Evolutionary conservation across 192 early-diverging fungal genomes (phyloP).

Genomic region (Diversispora epigaea): DNA sequence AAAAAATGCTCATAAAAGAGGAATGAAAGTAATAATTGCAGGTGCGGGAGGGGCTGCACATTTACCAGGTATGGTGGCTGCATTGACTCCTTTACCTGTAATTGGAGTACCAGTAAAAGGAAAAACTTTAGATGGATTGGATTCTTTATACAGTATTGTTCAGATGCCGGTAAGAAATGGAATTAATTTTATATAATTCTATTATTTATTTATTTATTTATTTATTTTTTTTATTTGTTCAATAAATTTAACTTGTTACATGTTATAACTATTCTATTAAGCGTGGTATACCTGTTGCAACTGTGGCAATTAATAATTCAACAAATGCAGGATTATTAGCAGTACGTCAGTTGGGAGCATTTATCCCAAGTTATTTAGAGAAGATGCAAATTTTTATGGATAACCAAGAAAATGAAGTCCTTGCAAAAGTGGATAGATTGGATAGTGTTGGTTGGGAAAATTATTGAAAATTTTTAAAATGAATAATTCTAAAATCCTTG

Average conservation of each 20-base stretch:
- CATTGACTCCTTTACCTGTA: slow-evolving; percentile 94
- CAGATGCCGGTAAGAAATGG: slow-evolving; percentile 89
- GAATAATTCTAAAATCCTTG: too few species aligned
- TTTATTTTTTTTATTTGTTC: background rate
- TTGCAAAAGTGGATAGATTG: slow-evolving; percentile 82
- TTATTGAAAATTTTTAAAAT: slow-evolving; percentile 45
- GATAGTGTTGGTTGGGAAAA: slow-evolving; percentile 80
- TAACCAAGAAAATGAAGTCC: slow-evolving; percentile 82
- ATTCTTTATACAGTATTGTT: slow-evolving; percentile 96
- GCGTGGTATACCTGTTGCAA: slow-evolving; percentile 98
- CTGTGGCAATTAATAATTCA: slow-evolving; percentile 98
- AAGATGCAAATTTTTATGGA: slow-evolving; percentile 80
- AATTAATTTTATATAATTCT: slow-evolving; percentile 22
- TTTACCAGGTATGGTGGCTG: slow-evolving; percentile 99
- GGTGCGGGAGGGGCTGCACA: slow-evolving; percentile 98
- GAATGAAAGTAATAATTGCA: slow-evolving; percentile 96
- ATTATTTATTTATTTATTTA: background rate
- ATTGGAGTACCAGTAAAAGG: slow-evolving; percentile 97
- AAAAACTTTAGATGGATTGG: slow-evolving; percentile 89
- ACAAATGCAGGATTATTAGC: slow-evolving; percentile 95
- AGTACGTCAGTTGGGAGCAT: slow-evolving; percentile 83
- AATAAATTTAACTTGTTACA: background rate
- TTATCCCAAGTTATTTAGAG: slow-evolving; percentile 70
- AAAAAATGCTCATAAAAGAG: slow-evolving; percentile 78
- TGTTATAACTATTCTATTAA: slow-evolving; percentile 35